A percentile compares a stretch with the other conserved stretches of the same genome.
phyloP scores from a whole-genome alignment of 768 basidiomycete genomes.

The Hypholoma fasciculare region DNA sequence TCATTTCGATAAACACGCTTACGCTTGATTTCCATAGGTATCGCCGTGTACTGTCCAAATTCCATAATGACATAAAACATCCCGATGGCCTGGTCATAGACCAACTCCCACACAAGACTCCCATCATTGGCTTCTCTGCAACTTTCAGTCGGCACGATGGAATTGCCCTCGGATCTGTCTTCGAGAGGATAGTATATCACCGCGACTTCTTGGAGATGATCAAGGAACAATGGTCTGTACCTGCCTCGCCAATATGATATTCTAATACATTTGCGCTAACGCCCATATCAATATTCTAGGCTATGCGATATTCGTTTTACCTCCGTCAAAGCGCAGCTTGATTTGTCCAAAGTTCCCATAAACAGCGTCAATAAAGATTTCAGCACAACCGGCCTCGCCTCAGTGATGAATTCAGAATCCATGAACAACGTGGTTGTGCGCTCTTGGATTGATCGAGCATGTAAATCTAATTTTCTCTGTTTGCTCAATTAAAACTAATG shows the following conservation, averaged over 20 bases:
- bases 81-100: slow-evolving; percentile 46
- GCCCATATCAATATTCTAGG: slow-evolving; percentile 34
- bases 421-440: slow-evolving; percentile 79
- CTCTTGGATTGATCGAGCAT: slow-evolving; percentile 84
- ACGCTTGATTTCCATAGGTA: slow-evolving; percentile 45
- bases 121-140: slow-evolving; percentile 92
- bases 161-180: slow-evolving; percentile 84
- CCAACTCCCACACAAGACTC: slow-evolving; percentile 50
- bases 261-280: too few relatives aligned
- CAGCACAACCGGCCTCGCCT: slow-evolving; percentile 72
- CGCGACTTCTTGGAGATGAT: slow-evolving; percentile 92
- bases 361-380: slow-evolving; percentile 80
- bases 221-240: slow-evolving; percentile 60
- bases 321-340: slow-evolving; percentile 70
- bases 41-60: slow-evolving; percentile 80
- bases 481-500: neutral
- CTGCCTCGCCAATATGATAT: too few relatives aligned
- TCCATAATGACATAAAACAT: slow-evolving; percentile 64
- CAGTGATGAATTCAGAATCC: slow-evolving; percentile 77
- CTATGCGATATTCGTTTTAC: slow-evolving; percentile 87
- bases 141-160: slow-evolving; percentile 94
- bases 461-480: slow-evolving; percentile 39
- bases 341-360: slow-evolving; percentile 67
- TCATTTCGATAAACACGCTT: neutral
- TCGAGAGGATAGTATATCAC: slow-evolving; percentile 91